phyloP scores from a whole-genome alignment of 371 early-diverging fungal genomes.

The Mucor saturninus region DNA sequence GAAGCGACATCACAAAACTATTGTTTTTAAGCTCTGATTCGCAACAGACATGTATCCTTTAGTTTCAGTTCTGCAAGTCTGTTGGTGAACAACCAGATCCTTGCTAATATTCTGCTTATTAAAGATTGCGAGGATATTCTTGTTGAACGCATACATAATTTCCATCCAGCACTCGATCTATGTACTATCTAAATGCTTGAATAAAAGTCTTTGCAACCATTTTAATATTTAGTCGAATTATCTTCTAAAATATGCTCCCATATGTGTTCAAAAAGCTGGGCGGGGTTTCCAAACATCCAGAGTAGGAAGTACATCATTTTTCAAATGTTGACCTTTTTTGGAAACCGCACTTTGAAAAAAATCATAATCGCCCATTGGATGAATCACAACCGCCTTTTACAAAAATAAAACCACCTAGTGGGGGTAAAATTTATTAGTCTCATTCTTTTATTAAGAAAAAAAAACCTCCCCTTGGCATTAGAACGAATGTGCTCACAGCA shows the following conservation, averaged over 20 bases:
- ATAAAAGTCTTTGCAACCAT: constrained; percentile 7
- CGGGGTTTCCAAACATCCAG: too few species aligned
- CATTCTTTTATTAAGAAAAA: too few species aligned
- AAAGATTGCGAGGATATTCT: constrained; percentile 12
- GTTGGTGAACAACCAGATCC: constrained; percentile 6
- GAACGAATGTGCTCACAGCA: too few species aligned
- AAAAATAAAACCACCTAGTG: too few species aligned
- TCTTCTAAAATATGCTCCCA: neutral
- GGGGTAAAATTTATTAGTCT: too few species aligned
- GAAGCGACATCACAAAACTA: constrained; percentile 9
- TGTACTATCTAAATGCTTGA: constrained; percentile 16
- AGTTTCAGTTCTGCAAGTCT: neutral
- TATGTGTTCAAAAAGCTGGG: too few species aligned
- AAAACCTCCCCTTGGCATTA: too few species aligned
- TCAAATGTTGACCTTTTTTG: too few species aligned
- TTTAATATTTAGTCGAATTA: constrained; percentile 14
- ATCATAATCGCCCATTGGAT: too few species aligned
- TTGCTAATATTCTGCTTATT: constrained; percentile 2
- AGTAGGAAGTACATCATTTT: too few species aligned
- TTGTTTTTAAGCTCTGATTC: constrained; percentile 8
- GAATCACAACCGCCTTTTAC: too few species aligned
- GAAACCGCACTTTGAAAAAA: too few species aligned
- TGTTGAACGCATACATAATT: constrained; percentile 17
- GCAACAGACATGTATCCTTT: constrained; percentile 6
- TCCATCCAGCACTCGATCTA: constrained; percentile 16